These are phyloP conservation scores for Hypoxylon fuscum DNA, from an alignment of 495 filamentous ascomycete species.

Conservation along the genomic window DNA sequence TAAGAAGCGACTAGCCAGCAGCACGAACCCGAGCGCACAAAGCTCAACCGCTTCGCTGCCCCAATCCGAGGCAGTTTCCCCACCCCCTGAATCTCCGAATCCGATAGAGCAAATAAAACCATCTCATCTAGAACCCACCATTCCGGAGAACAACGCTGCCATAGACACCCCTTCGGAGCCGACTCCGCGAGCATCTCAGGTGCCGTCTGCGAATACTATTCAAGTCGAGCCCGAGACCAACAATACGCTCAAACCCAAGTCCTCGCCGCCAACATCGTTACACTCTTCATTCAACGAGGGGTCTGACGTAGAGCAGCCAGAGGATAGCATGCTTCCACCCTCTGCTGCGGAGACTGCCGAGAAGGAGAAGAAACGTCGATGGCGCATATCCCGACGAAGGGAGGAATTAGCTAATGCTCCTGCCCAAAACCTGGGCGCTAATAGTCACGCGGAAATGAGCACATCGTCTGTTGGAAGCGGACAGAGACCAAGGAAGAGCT, in stretches of 20 bases:
- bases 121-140: slow-evolving; percentile 37
- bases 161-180: slow-evolving; percentile 46
- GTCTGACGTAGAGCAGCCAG: slow-evolving; percentile 76
- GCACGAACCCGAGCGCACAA: slow-evolving; percentile 81
- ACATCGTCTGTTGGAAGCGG: slow-evolving; percentile 72
- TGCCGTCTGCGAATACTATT: slow-evolving; percentile 44
- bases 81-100: slow-evolving; percentile 47
- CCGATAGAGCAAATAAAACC: slow-evolving; percentile 47
- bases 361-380: slow-evolving; percentile 73
- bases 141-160: slow-evolving; percentile 34
- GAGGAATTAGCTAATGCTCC: slow-evolving; percentile 58
- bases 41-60: slow-evolving; percentile 82
- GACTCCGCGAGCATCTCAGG: slow-evolving; percentile 47
- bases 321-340: slow-evolving; percentile 57
- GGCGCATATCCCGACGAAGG: slow-evolving; percentile 76
- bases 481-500: slow-evolving; percentile 60
- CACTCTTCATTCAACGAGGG: slow-evolving; percentile 80
- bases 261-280: slow-evolving; percentile 73
- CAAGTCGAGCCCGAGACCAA: slow-evolving; percentile 54
- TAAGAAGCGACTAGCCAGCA: slow-evolving; percentile 80
- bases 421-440: slow-evolving; percentile 63
- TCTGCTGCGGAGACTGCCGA: slow-evolving; percentile 53
- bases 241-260: slow-evolving; percentile 65
- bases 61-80: slow-evolving; percentile 50
- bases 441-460: slow-evolving; percentile 72